Evolutionary conservation across 176 grass and related monocot species (phyloP), one percentile per base, ranked within the genome.

Genomic region (Triticum timopheevii): DNA sequence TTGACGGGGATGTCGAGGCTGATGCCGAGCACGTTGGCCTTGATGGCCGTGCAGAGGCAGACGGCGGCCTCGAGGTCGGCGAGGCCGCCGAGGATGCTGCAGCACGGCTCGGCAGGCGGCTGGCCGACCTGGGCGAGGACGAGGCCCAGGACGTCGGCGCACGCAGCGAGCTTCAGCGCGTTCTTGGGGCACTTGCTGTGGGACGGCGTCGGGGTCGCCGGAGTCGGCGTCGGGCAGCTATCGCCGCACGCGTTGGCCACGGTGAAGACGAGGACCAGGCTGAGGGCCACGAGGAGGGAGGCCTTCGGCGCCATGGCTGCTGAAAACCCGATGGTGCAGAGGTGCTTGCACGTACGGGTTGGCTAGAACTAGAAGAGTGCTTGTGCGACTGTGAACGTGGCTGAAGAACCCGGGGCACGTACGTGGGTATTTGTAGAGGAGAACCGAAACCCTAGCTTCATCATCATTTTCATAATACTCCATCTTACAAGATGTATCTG

Each of bases 31-130:
- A 98, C 62, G 80, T 93, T 95, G 45, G 89, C 93, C 81, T 91
- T 98, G 70, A 95, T 90, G 34, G 91, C 93, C 3, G 89, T 95
- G 95, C 95, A 98, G 78, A 98, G 95, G 87, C 93, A 93, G 35
- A 92, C 86, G 33, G 93, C 93, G n/a, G 91, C 91, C 73, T 98
- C 93, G 4, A 93, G 79, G 79, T 95, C 93, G 3, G 83, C 91
- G 64, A 98, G 91, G 74, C 91, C 91, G 34, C 85, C 83, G 69
- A 95, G 76, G 47, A 93, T 61, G 86, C 84, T 89, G 87, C 95
- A 98, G 95, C 95, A 95, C 31, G 93, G 91, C 83, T 95, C 86
- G 67, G 58, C 81, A 7, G 91, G 95, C 17, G 90, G 89, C 65
- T 95, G 72, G 40, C 91, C 93, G 54, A 93, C 63, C 83, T 87